A percentile compares a stretch with the other conserved stretches of the same genome.
These are phyloP conservation scores for Phaffia rhodozyma DNA, from an alignment of 1,284 basidiomycete genomes.

Conservation along the genomic window DNA sequence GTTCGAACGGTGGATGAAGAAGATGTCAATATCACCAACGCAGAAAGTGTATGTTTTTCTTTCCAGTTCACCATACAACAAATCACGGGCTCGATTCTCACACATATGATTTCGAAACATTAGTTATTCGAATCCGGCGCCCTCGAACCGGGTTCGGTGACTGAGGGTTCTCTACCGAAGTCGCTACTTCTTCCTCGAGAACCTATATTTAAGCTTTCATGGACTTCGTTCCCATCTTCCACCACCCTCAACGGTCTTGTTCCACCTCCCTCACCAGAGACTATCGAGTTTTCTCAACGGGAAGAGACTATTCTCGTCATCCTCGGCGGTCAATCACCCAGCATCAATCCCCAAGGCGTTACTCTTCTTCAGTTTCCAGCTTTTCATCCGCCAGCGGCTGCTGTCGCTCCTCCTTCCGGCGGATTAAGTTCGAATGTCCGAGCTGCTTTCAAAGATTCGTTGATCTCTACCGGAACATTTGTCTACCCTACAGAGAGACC, in stretches of 20 bases:
- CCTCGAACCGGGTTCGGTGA: constrained; percentile 25
- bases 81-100: neutral
- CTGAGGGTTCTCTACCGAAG: constrained; percentile 20
- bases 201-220: constrained; percentile 78
- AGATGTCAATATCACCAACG: constrained; percentile 38
- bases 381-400: constrained; percentile 45
- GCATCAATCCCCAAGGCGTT: constrained; percentile 49
- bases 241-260: constrained; percentile 27
- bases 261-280: constrained; percentile 29
- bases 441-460: constrained; percentile 51
- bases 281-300: constrained; percentile 36
- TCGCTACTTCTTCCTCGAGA: constrained; percentile 42
- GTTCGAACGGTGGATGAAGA: constrained; percentile 54
- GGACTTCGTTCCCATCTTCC: constrained; percentile 59
- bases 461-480: constrained; percentile 46
- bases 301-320: constrained; percentile 57
- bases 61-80: neutral
- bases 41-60: constrained; percentile 24
- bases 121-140: constrained; percentile 34
- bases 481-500: constrained; percentile 51
- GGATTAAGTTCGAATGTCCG: constrained; percentile 45
- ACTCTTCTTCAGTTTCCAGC: constrained; percentile 59
- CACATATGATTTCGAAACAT: neutral
- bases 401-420: constrained; percentile 34
- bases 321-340: constrained; percentile 56